phyloP scores from a whole-genome alignment of 2,329 filamentous ascomycete genomes.

The Penicillium sp. region DNA sequence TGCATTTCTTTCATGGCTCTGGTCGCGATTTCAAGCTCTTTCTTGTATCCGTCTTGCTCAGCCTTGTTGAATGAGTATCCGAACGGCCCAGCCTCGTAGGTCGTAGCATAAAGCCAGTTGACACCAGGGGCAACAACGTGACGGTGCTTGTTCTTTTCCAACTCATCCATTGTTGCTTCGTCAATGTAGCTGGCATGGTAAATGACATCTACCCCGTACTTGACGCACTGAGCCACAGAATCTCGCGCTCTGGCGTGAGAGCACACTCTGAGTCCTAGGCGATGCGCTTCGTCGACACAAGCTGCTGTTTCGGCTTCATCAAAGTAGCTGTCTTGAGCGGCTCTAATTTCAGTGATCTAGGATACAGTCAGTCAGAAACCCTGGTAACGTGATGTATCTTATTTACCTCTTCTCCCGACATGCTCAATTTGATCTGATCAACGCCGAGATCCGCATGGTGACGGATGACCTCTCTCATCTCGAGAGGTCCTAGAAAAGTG shows the following conservation, averaged over 20 bases:
- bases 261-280: conserved; percentile 26
- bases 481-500: conserved; percentile 4
- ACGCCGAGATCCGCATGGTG: conserved; percentile 34
- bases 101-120: conserved; percentile 41
- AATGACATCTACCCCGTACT: conserved; percentile 44
- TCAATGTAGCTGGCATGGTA: conserved; percentile 46
- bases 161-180: conserved; percentile 31
- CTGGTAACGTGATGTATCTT: too few species aligned
- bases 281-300: conserved; percentile 45
- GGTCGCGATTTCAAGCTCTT: conserved; percentile 40
- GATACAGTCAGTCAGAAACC: too few species aligned
- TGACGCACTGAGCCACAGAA: conserved; percentile 41
- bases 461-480: conserved; percentile 39
- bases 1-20: conserved; percentile 8
- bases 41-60: conserved; percentile 42
- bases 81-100: conserved; percentile 36
- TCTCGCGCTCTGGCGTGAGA: conserved; percentile 44
- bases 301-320: conserved; percentile 44
- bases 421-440: conserved; percentile 43
- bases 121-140: conserved; percentile 32
- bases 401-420: conserved; percentile 30
- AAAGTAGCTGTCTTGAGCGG: conserved; percentile 44
- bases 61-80: conserved; percentile 42
- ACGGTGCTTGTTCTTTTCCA: conserved; percentile 16
- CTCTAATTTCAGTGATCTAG: conserved; percentile 13